These are phyloP conservation scores for Stephania yunnanensis DNA, from an alignment of 164 flowering plant species.

Conservation along the genomic window DNA sequence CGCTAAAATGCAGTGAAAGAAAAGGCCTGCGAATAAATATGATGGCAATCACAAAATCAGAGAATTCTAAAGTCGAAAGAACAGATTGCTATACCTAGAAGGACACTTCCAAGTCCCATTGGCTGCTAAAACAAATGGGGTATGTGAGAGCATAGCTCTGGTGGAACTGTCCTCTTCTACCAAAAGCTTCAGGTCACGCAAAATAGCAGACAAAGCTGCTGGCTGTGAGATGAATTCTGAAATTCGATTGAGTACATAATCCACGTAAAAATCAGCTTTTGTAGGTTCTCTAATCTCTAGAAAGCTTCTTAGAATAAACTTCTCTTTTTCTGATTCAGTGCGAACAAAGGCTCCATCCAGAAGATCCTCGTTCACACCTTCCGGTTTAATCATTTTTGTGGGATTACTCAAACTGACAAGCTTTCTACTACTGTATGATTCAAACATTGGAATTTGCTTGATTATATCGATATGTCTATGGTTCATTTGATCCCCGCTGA, in stretches of 20 bases:
- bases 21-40: background rate
- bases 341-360: conserved; percentile 75
- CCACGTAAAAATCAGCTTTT: conserved; percentile 63
- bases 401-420: conserved; percentile 52
- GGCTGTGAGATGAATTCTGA: conserved; percentile 54
- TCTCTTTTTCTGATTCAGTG: conserved; percentile 72
- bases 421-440: conserved; percentile 67
- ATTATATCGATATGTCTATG: conserved; percentile 44
- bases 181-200: conserved; percentile 55
- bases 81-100: conserved; percentile 43
- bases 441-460: conserved; percentile 82
- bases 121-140: conserved; percentile 71
- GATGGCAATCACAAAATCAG: background rate
- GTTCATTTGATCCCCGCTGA: conserved; percentile 48
- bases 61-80: background rate
- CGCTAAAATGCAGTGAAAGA: background rate
- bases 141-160: conserved; percentile 37
- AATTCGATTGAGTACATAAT: conserved; percentile 66
- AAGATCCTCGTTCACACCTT: conserved; percentile 60
- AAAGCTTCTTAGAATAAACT: conserved; percentile 43
- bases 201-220: conserved; percentile 49
- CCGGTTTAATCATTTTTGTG: conserved; percentile 71
- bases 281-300: conserved; percentile 63
- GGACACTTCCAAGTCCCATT: conserved; percentile 80
- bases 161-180: conserved; percentile 59